These are phyloP conservation scores for Teratosphaeria zuluensis DNA, from an alignment of 2,329 filamentous ascomycete species.

Conservation along the genomic window DNA sequence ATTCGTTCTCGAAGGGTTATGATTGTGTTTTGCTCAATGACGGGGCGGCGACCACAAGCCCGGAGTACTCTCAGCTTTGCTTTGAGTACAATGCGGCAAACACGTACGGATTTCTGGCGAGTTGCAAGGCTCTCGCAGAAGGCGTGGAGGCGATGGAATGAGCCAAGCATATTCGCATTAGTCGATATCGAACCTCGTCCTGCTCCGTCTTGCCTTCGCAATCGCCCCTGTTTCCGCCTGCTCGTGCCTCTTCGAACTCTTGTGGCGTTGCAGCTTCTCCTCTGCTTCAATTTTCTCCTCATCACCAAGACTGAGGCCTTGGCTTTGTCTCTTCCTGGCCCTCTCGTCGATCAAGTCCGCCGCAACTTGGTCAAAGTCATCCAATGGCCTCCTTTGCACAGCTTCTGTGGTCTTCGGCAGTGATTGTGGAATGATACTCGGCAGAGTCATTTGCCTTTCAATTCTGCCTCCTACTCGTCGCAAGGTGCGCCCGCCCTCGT, in stretches of 20 bases:
- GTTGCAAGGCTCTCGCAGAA: conserved; percentile 20
- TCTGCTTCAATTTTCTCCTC: neutral
- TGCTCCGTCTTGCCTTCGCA: neutral
- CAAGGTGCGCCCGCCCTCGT: neutral
- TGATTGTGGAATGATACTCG: neutral
- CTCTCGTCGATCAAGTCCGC: neutral
- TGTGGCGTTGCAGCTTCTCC: neutral
- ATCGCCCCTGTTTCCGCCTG: neutral
- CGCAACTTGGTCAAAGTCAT: neutral
- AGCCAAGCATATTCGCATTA: neutral
- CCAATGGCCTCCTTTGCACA: neutral
- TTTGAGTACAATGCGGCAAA: conserved; percentile 28
- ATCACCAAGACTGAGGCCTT: neutral
- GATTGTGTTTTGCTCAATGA: conserved; percentile 49
- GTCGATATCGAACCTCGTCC: neutral
- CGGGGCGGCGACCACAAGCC: conserved; percentile 44
- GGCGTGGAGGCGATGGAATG: conserved; percentile 12
- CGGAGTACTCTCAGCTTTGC: conserved; percentile 26
- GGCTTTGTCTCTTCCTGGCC: neutral
- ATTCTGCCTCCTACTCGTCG: neutral
- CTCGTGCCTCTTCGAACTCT: neutral
- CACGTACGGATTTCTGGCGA: conserved; percentile 24
- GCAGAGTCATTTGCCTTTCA: neutral
- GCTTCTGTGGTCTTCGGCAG: neutral
- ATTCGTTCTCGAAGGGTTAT: conserved; percentile 47